Evolutionary conservation across 108 stramenopile genomes (phyloP), one percentile per base, ranked within the genome.

Genomic region (Stephanodiscus minutulus): DNA sequence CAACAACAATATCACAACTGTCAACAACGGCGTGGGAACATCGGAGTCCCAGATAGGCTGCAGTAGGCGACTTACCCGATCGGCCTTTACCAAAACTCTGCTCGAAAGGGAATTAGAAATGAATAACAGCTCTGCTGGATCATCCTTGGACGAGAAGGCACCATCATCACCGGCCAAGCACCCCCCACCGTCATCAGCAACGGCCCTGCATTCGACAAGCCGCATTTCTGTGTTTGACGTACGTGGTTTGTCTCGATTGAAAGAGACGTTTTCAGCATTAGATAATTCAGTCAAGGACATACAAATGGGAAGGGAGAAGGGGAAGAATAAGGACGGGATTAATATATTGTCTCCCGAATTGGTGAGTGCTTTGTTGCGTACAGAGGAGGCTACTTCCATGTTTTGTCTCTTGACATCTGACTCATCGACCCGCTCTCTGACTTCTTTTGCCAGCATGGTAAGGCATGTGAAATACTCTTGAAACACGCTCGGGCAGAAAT

Each of bases 161-260:
- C 24, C 41, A 54, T 66, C n/a, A 20, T 46, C 39, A 20, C 29
- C 56, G 9, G 25, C 43, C 21, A 39, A 63, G 15, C 61, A 63
- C 33, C 50, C 39, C 17, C 41, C 41, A 29, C 35, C 61, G 25
- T 72, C 61, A 27, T 50, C 21, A 43, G 47, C 33, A 25, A 64
- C 61, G 15, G 57, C 29, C 33, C 15, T 53, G n/a, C 31, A 60
- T 50, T 25, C 66, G 21, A 49, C 63, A 20, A 74, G 55, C 35
- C 73, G 76, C 3, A 61, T 75, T 24, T 92, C 91, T 8, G 82
- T 87, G 18, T 95, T 95, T 74, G 90, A 90, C 63, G 72, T 92
- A 5, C 68, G 76, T 43, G 93, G 93, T 15, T 70, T 95, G 64
- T 61, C 73, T 5, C 74, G 85, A 27, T 66, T 95, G 21, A 71